Percentiles rank a stretch among this genome's conserved stretches.
phyloP scores from a whole-genome alignment of 306 rosid genomes.

The Cicer cuneatum region DNA sequence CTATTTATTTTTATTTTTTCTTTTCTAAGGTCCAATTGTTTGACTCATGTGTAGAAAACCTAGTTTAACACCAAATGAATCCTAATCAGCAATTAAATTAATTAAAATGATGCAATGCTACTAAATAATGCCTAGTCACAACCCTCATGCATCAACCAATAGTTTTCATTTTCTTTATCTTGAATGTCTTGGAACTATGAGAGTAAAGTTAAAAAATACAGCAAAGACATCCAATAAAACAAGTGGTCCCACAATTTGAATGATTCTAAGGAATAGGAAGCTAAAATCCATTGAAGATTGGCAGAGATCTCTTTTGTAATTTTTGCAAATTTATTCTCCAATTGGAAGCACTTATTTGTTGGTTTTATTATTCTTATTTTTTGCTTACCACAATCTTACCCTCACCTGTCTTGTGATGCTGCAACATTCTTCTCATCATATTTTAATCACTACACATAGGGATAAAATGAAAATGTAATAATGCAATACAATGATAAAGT shows the following conservation, averaged over 20 bases:
- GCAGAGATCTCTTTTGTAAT: constrained; percentile 61
- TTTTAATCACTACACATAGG: constrained; percentile 39
- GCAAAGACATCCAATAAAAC: constrained; percentile 57
- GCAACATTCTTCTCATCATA: constrained; percentile 60
- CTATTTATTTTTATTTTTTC: not conserved
- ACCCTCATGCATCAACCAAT: constrained; percentile 47
- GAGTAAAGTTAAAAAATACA: constrained; percentile 54
- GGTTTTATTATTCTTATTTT: constrained; percentile 51
- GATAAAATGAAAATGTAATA: constrained; percentile 16
- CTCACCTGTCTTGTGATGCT: constrained; percentile 50
- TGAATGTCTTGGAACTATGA: constrained; percentile 48
- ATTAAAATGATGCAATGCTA: constrained; percentile 18
- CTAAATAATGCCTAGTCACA: constrained; percentile 34
- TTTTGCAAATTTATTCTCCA: constrained; percentile 42
- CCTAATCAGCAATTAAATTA: constrained; percentile 18
- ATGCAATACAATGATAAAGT: not conserved
- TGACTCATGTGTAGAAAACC: constrained; percentile 28
- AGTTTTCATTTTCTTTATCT: constrained; percentile 39
- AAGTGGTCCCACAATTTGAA: constrained; percentile 63
- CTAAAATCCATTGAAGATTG: constrained; percentile 67
- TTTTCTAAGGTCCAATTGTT: constrained; percentile 28
- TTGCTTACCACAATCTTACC: constrained; percentile 41
- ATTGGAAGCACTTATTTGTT: constrained; percentile 42
- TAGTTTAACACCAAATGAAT: constrained; percentile 38
- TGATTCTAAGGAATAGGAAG: constrained; percentile 64